phyloP scores from a whole-genome alignment of 495 filamentous ascomycete genomes.

The Friedmanniomyces simplex region DNA sequence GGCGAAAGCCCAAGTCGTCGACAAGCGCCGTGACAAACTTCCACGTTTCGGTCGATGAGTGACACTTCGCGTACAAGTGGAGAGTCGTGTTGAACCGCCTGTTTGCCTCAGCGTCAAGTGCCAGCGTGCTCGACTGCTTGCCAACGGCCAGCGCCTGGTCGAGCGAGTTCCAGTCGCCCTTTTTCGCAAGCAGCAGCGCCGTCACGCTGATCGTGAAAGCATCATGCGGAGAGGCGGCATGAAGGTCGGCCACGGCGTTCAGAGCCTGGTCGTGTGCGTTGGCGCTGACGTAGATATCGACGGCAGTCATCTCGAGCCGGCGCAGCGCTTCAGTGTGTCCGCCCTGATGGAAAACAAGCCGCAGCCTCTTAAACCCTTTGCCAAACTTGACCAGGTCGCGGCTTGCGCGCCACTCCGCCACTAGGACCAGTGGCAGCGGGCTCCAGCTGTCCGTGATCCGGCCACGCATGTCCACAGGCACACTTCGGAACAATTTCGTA shows the following conservation, averaged over 20 bases:
- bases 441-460: background rate
- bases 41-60: constrained; percentile 4
- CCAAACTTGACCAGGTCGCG: background rate
- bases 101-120: background rate
- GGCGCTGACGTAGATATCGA: background rate
- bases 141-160: background rate
- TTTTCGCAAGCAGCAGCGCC: constrained; percentile 10
- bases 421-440: background rate
- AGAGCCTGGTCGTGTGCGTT: background rate
- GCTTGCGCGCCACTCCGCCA: background rate
- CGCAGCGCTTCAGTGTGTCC: background rate
- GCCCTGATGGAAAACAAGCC: too few species aligned
- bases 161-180: constrained; percentile 4
- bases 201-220: background rate
- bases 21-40: constrained; percentile 7
- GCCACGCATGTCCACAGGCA: constrained; percentile 1
- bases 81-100: constrained; percentile 3
- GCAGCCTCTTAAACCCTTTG: background rate
- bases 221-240: background rate
- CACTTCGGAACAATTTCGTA: background rate
- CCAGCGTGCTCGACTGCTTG: background rate
- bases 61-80: background rate
- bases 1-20: background rate
- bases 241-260: background rate
- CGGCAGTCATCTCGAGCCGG: background rate